phyloP scores from a whole-genome alignment of 495 filamentous ascomycete species.

The Tetracladium marchalianum region DNA sequence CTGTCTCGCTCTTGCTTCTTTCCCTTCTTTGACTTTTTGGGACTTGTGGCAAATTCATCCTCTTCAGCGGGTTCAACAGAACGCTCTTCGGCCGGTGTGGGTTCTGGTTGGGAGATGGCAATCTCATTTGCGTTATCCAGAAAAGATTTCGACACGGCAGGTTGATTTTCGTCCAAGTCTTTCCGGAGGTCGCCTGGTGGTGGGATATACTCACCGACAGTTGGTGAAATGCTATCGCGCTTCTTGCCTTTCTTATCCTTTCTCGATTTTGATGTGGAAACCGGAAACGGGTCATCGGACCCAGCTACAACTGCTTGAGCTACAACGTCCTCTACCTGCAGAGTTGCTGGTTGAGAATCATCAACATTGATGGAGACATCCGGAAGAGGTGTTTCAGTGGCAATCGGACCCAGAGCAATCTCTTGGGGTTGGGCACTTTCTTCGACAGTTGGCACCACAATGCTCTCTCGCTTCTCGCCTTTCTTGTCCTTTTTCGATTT shows the following conservation, averaged over 20 bases:
- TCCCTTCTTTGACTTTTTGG: slow-evolving; percentile 35
- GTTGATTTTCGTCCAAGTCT: too few relatives aligned
- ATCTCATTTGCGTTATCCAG: too few relatives aligned
- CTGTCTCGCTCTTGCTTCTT: slow-evolving; percentile 22
- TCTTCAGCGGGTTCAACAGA: slow-evolving; percentile 27
- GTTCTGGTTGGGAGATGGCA: too few relatives aligned
- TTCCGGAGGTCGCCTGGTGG: too few relatives aligned
- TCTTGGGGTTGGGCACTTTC: background rate
- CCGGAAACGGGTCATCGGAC: too few relatives aligned
- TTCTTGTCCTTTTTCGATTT: slow-evolving; percentile 20
- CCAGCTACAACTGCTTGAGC: too few relatives aligned
- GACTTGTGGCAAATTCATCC: slow-evolving; percentile 16
- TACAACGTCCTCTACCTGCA: too few relatives aligned
- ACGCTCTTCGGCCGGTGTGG: too few relatives aligned
- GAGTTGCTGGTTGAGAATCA: too few relatives aligned
- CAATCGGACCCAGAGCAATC: background rate
- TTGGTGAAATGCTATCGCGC: slow-evolving; percentile 1
- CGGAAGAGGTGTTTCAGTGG: background rate
- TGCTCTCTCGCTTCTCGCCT: slow-evolving; percentile 11
- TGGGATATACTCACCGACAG: too few relatives aligned
- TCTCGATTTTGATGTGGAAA: background rate
- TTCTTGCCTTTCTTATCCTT: slow-evolving; percentile 13
- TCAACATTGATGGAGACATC: background rate
- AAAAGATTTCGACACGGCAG: too few relatives aligned
- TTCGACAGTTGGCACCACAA: background rate